These are phyloP conservation scores for Phytophthora syringae DNA, from an alignment of 352 stramenopile genomes.

Conservation along the genomic window DNA sequence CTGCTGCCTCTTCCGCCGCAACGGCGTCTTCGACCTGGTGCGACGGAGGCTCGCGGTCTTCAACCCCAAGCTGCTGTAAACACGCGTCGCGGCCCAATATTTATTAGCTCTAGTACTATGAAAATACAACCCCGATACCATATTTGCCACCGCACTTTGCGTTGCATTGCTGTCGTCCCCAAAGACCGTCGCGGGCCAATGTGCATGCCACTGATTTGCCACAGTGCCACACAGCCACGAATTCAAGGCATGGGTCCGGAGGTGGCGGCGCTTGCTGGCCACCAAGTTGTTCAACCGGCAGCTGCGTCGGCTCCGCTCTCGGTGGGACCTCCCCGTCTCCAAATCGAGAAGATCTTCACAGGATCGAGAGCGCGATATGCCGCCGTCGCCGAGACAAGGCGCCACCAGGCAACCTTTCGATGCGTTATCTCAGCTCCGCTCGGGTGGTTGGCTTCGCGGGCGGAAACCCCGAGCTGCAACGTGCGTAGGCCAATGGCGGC, in stretches of 20 bases:
- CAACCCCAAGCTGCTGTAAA: constrained; percentile 42
- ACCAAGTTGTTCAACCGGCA: constrained; percentile 16
- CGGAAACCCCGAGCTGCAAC: constrained; percentile 15
- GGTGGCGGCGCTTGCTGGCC: constrained; percentile 7
- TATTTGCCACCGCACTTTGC: constrained; percentile 6
- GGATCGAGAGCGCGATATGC: constrained; percentile 25
- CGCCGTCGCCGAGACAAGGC: constrained; percentile 13
- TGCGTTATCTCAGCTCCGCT: constrained; percentile 9
- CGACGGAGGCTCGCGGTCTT: constrained; percentile 40
- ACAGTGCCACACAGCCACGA: no score
- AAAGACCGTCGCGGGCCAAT: no score
- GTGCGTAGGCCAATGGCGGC: constrained; percentile 17
- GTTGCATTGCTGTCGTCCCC: background rate
- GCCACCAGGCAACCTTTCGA: constrained; percentile 15
- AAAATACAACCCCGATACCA: constrained; percentile 35
- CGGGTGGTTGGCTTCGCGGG: background rate
- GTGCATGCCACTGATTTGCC: no score
- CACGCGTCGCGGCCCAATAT: constrained; percentile 25
- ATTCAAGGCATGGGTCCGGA: constrained; percentile 11
- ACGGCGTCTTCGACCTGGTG: constrained; percentile 50
- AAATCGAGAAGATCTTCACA: constrained; percentile 29
- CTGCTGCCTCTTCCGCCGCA: constrained; percentile 49
- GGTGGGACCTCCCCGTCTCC: constrained; percentile 31
- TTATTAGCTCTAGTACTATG: constrained; percentile 47
- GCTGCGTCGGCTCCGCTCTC: constrained; percentile 22